These are phyloP conservation scores for Coemansia sp. DNA, from an alignment of 192 early-diverging fungal species.

Conservation along the genomic window DNA sequence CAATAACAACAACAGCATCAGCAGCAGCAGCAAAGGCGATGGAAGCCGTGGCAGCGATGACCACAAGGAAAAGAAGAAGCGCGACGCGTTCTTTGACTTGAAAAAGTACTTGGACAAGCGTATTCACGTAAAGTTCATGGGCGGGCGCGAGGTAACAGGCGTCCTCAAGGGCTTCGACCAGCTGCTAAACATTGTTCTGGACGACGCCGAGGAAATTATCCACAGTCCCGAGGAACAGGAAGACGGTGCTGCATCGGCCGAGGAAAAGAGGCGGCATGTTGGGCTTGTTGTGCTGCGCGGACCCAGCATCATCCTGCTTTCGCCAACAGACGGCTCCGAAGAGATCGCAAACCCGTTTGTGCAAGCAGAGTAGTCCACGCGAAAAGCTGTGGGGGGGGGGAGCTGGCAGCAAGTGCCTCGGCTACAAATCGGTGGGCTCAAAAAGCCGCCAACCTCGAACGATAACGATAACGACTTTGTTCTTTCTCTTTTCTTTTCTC, in stretches of 20 bases:
- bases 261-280: constrained; percentile 64
- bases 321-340: constrained; percentile 87
- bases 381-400: too few species aligned
- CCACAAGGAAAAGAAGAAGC: constrained; percentile 65
- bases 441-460: not conserved
- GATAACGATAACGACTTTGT: not conserved
- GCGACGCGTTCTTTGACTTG: constrained; percentile 92
- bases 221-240: constrained; percentile 51
- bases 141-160: constrained; percentile 91
- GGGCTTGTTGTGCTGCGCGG: constrained; percentile 91
- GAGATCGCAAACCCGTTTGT: constrained; percentile 92
- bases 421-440: too few species aligned
- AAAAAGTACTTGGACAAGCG: constrained; percentile 92
- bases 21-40: not conserved
- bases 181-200: constrained; percentile 91
- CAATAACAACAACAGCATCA: constrained; percentile 5
- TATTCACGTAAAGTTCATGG: constrained; percentile 90
- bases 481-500: not conserved
- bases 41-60: constrained; percentile 32
- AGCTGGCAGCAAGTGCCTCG: not conserved
- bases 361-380: constrained; percentile 30
- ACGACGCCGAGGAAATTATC: constrained; percentile 85
- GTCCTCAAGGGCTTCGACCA: constrained; percentile 92
- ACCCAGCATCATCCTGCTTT: constrained; percentile 86
- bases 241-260: constrained; percentile 14